These are phyloP conservation scores for Triadica sebifera DNA, from an alignment of 345 rosid genomes.

Conservation along the genomic window DNA sequence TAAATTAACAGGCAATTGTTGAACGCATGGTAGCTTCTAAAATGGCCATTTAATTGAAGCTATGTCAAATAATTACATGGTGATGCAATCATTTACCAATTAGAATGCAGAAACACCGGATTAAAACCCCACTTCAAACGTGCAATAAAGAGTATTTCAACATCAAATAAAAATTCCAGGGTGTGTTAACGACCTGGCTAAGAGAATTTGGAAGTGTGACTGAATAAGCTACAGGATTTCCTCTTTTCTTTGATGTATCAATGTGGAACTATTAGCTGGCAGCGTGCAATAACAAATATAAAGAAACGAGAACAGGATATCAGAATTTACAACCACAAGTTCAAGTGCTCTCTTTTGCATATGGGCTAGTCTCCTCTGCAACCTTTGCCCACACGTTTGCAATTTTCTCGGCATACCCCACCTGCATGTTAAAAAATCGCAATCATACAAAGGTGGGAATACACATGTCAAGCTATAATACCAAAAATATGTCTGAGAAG, in stretches of 20 bases:
- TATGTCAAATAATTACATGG: too few species aligned
- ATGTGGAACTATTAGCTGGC: conserved; percentile 2
- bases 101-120: too few species aligned
- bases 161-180: not conserved
- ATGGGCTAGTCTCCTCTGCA: conserved; percentile 80
- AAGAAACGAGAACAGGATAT: conserved; percentile 15
- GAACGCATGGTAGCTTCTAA: too few species aligned
- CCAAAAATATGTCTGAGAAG: too few species aligned
- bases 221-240: conserved; percentile 1
- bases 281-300: conserved; percentile 5
- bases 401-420: conserved; percentile 94
- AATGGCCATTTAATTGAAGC: too few species aligned
- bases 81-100: too few species aligned
- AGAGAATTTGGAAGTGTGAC: not conserved
- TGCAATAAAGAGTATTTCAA: too few species aligned
- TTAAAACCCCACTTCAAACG: too few species aligned
- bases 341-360: conserved; percentile 49
- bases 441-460: not conserved
- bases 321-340: conserved; percentile 36
- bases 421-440: conserved; percentile 38
- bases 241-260: conserved; percentile 14
- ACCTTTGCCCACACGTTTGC: conserved; percentile 85
- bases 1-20: too few species aligned
- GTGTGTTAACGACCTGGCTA: not conserved
- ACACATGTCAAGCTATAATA: too few species aligned